Conservation (phyloP, 2,329 filamentous ascomycete species). For the Lasiodiplodia citricola region DNA sequence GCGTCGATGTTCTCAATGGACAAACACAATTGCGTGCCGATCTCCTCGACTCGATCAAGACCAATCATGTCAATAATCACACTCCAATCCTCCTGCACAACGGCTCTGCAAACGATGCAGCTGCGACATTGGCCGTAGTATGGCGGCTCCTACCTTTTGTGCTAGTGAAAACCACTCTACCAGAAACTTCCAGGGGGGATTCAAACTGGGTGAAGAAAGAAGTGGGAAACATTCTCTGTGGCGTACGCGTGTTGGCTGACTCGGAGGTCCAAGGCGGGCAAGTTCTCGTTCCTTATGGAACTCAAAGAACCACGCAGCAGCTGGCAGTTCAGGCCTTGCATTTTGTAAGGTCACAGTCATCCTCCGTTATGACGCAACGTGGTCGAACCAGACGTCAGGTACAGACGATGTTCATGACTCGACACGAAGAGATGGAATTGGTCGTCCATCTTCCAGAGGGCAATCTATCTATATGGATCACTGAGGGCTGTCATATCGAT, state of each 20-base stretch:
- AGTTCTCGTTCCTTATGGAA: background rate
- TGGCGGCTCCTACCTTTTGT: background rate
- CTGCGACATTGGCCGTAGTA: background rate
- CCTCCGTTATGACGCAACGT: background rate
- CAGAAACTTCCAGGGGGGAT: background rate
- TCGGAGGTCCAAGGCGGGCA: background rate
- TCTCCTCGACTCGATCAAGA: background rate
- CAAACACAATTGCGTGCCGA: background rate
- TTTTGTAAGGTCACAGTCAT: background rate
- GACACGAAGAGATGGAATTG: background rate
- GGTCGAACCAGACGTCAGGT: fast-evolving
- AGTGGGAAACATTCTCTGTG: background rate
- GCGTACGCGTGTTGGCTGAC: background rate
- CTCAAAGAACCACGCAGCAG: background rate
- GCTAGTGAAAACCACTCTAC: background rate
- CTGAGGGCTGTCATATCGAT: background rate
- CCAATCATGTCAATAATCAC: background rate
- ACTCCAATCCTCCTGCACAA: background rate
- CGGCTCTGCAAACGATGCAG: background rate
- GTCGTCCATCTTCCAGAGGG: background rate
- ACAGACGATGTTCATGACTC: fast-evolving
- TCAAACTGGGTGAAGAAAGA: background rate
- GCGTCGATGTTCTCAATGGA: background rate
- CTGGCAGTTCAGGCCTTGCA: background rate
- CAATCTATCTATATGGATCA: background rate